phyloP scores from a whole-genome alignment of 345 rosid species.

The Passiflora organensis region DNA sequence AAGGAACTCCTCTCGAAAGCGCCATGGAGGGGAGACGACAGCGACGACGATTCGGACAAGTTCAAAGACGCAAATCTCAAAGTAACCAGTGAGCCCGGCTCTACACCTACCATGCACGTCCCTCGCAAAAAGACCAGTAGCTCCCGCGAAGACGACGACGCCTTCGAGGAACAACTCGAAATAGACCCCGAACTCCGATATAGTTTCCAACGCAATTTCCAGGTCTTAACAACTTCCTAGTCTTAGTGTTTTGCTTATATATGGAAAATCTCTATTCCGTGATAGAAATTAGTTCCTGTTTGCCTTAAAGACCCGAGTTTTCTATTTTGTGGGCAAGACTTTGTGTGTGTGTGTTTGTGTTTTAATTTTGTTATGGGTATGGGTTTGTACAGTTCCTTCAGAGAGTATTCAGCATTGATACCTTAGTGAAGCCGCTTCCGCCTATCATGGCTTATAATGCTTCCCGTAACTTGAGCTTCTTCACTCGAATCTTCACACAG shows the following conservation, averaged over 20 bases:
- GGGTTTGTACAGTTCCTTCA: constrained; percentile 64
- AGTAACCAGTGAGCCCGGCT: constrained; percentile 66
- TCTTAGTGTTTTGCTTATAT: background rate
- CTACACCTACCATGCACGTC: constrained; percentile 73
- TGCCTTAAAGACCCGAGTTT: no score
- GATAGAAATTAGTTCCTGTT: no score
- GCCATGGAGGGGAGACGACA: constrained; percentile 86
- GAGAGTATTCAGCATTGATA: constrained; percentile 83
- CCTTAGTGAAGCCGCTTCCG: constrained; percentile 95
- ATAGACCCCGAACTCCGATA: constrained; percentile 94
- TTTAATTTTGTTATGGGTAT: background rate
- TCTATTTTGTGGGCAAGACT: background rate
- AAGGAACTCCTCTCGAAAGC: constrained; percentile 71
- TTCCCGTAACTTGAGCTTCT: constrained; percentile 92
- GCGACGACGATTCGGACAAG: constrained; percentile 46
- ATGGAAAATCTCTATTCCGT: background rate
- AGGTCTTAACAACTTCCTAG: constrained; percentile 39
- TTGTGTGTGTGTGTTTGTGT: background rate
- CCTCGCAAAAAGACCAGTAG: constrained; percentile 37
- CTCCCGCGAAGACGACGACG: constrained; percentile 23
- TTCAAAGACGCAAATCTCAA: constrained; percentile 73
- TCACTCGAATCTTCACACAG: constrained; percentile 93
- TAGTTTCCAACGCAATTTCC: constrained; percentile 89
- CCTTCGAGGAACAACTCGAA: constrained; percentile 47
- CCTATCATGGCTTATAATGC: constrained; percentile 79